These are phyloP conservation scores for Rhodotorula toruloides DNA, from an alignment of 768 basidiomycete genomes.

Conservation along the genomic window DNA sequence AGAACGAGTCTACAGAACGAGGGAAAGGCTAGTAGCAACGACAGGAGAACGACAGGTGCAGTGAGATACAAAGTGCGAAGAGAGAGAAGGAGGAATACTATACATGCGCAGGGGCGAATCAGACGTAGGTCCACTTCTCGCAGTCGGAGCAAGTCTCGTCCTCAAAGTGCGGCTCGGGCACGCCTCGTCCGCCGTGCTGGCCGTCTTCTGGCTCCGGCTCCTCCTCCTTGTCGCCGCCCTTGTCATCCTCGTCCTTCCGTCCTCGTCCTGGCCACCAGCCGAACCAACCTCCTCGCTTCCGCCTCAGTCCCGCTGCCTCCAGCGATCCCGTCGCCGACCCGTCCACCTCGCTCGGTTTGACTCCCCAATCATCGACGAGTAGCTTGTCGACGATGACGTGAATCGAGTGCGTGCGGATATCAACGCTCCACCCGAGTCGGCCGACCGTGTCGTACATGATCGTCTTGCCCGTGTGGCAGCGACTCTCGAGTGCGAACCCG, in stretches of 20 bases:
- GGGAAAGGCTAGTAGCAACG: neutral
- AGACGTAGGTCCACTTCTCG: constrained; percentile 35
- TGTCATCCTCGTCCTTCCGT: neutral
- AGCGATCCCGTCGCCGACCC: neutral
- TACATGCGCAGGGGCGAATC: neutral
- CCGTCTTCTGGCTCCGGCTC: constrained; percentile 19
- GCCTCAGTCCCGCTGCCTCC: neutral
- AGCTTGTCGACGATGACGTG: constrained; percentile 37
- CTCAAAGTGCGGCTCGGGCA: constrained; percentile 28
- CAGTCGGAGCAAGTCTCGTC: constrained; percentile 40
- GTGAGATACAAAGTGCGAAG: too few species aligned
- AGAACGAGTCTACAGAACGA: too few species aligned
- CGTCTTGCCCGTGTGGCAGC: constrained; percentile 80
- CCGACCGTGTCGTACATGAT: constrained; percentile 81
- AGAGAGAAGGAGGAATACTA: neutral
- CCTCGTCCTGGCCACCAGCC: constrained; percentile 36
- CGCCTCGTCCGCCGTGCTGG: constrained; percentile 25
- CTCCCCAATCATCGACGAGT: constrained; percentile 38
- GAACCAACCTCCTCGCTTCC: neutral
- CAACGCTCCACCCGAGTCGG: constrained; percentile 71
- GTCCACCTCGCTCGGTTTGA: neutral
- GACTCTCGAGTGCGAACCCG: constrained; percentile 79
- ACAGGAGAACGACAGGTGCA: neutral
- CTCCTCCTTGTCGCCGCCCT: constrained; percentile 1
- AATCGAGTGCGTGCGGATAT: constrained; percentile 55